These are phyloP conservation scores for Lactarius tabidus DNA, from an alignment of 768 basidiomycete genomes.

Conservation along the genomic window DNA sequence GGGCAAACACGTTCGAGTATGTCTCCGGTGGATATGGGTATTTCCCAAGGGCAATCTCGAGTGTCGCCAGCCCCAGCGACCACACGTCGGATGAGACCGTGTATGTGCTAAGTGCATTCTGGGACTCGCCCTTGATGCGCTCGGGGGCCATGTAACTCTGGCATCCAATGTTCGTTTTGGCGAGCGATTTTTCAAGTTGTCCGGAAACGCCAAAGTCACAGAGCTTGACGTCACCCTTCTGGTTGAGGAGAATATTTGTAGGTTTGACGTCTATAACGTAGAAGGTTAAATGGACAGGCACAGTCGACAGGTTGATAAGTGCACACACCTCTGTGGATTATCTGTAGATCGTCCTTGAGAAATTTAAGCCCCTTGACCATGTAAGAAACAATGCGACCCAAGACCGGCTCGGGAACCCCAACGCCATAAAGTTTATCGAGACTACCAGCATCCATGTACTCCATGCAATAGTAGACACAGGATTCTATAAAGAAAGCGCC, in stretches of 20 bases:
- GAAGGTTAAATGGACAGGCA: background rate
- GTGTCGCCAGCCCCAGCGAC: constrained; percentile 91
- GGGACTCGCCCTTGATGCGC: constrained; percentile 92
- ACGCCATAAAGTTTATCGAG: constrained; percentile 70
- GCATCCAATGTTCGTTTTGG: constrained; percentile 98
- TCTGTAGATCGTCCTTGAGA: constrained; percentile 91
- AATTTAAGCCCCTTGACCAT: constrained; percentile 92
- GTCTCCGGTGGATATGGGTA: constrained; percentile 99
- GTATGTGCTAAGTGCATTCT: constrained; percentile 81
- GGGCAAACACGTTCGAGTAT: constrained; percentile 95
- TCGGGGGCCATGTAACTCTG: constrained; percentile 99
- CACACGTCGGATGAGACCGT: constrained; percentile 97
- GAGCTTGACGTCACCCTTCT: constrained; percentile 85
- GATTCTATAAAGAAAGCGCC: constrained; percentile 99
- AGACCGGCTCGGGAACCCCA: constrained; percentile 66
- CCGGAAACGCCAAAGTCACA: constrained; percentile 99
- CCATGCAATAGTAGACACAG: constrained; percentile 99
- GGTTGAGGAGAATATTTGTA: constrained; percentile 89
- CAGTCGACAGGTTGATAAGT: background rate
- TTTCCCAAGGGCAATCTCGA: constrained; percentile 84
- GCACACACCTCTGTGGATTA: constrained; percentile 62
- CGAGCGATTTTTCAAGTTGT: constrained; percentile 91
- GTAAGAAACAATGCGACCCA: constrained; percentile 72
- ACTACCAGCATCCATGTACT: constrained; percentile 98
- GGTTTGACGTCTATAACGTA: constrained; percentile 77